Conservation (phyloP, 768 basidiomycete species). For the Agaricus bisporus region DNA sequence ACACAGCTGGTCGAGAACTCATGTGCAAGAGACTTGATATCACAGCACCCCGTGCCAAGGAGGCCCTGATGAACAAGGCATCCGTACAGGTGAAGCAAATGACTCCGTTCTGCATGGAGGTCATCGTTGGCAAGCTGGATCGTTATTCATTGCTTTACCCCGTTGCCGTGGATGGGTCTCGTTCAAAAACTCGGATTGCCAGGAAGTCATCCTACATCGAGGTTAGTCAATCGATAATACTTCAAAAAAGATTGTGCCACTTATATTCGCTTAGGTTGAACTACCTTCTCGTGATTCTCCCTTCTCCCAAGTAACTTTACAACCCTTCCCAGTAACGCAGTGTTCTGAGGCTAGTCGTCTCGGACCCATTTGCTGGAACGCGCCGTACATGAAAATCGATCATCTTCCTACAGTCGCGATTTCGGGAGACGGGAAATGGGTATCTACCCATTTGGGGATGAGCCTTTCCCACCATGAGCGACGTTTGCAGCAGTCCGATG, state of each 20-base stretch:
- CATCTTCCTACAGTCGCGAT: conserved; percentile 16
- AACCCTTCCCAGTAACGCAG: conserved; percentile 23
- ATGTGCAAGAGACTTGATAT: conserved; percentile 13
- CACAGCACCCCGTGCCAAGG: conserved; percentile 13
- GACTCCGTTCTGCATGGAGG: conserved; percentile 25
- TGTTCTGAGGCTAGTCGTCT: conserved; percentile 4
- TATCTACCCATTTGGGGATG: conserved; percentile 17
- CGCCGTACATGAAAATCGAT: conserved; percentile 28
- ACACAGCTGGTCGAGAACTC: not conserved
- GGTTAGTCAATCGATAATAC: conserved; percentile 21
- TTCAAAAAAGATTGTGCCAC: conserved; percentile 16
- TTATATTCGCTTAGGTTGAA: conserved; percentile 18
- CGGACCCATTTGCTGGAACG: conserved; percentile 18
- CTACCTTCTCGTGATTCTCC: conserved; percentile 17
- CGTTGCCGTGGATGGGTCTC: conserved; percentile 33
- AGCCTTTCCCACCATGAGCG: conserved; percentile 17
- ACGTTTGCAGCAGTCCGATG: not conserved
- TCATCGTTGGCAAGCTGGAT: conserved; percentile 21
- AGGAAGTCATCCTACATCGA: conserved; percentile 49
- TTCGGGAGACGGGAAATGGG: conserved; percentile 15
- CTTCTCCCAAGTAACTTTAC: conserved; percentile 13
- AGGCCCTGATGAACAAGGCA: conserved; percentile 17
- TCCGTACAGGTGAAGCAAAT: conserved; percentile 19
- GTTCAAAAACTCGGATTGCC: conserved; percentile 38
- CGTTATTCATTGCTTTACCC: conserved; percentile 28